Evolutionary conservation across 2,329 filamentous ascomycete species (phyloP).

Genomic region (Epicoccum nigrum): DNA sequence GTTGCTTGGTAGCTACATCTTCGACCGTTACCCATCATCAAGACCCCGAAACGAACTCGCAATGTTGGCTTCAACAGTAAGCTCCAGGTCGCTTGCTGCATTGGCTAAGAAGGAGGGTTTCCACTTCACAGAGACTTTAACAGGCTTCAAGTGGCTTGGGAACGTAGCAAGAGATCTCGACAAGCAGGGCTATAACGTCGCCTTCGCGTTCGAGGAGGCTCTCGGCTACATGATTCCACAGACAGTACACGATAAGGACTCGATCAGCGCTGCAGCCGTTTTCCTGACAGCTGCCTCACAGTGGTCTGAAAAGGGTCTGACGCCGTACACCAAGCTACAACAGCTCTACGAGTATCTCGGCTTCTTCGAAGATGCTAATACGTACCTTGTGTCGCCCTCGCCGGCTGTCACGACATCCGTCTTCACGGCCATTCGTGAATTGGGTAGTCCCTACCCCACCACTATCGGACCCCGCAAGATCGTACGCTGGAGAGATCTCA

Average conservation of each 20-base stretch:
- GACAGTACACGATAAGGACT: slow-evolving; percentile 69
- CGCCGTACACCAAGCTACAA: slow-evolving; percentile 63
- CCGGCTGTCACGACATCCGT: slow-evolving; percentile 59
- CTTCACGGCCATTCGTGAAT: slow-evolving; percentile 60
- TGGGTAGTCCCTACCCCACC: slow-evolving; percentile 51
- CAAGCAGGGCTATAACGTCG: slow-evolving; percentile 55
- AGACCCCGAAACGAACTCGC: slow-evolving; percentile 52
- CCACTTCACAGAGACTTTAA: slow-evolving; percentile 65
- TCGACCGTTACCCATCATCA: slow-evolving; percentile 53
- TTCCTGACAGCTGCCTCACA: slow-evolving; percentile 62
- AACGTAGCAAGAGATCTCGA: slow-evolving; percentile 62
- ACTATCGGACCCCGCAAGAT: slow-evolving; percentile 60
- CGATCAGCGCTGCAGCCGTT: slow-evolving; percentile 64
- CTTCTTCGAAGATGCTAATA: slow-evolving; percentile 68
- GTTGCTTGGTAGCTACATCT: slow-evolving; percentile 63
- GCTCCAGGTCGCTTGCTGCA: slow-evolving; percentile 65
- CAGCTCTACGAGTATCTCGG: slow-evolving; percentile 63
- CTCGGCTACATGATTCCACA: slow-evolving; percentile 70
- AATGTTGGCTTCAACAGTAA: slow-evolving; percentile 68
- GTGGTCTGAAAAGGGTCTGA: slow-evolving; percentile 61
- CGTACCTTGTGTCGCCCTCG: slow-evolving; percentile 66
- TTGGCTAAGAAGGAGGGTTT: slow-evolving; percentile 63
- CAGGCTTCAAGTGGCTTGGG: slow-evolving; percentile 72
- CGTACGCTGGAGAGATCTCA: slow-evolving; percentile 66
- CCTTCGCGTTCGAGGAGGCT: slow-evolving; percentile 69